Percentiles rank a stretch among this genome's conserved stretches.
phyloP scores from a whole-genome alignment of 495 filamentous ascomycete species.

The Lophiostoma macrostomum region DNA sequence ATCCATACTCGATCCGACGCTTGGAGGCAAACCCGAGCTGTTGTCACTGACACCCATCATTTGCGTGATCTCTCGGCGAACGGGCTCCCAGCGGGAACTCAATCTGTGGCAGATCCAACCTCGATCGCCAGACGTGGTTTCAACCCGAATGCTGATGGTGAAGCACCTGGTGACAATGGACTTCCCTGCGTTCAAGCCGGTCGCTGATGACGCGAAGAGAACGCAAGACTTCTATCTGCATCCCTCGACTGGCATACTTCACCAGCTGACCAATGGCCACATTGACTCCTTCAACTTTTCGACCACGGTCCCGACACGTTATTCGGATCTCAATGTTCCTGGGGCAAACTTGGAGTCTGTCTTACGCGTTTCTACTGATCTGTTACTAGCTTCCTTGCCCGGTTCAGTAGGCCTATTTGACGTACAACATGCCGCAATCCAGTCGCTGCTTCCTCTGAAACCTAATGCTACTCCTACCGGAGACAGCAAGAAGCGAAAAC shows the following conservation, averaged over 20 bases:
- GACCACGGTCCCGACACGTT: constrained; percentile 45
- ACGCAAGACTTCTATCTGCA: constrained; percentile 45
- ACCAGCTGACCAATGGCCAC: constrained; percentile 46
- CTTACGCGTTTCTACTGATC: constrained; percentile 42
- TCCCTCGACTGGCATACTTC: constrained; percentile 53
- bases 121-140: constrained; percentile 18
- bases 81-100: constrained; percentile 9
- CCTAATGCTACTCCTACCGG: background rate
- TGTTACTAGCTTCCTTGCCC: constrained; percentile 30
- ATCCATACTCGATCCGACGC: constrained; percentile 31
- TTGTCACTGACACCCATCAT: constrained; percentile 27
- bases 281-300: constrained; percentile 53
- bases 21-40: constrained; percentile 16
- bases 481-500: constrained; percentile 34
- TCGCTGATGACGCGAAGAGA: background rate
- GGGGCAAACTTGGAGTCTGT: constrained; percentile 37
- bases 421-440: constrained; percentile 39
- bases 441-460: constrained; percentile 22
- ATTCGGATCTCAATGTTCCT: constrained; percentile 18
- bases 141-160: constrained; percentile 17
- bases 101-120: constrained; percentile 24
- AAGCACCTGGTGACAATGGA: constrained; percentile 29
- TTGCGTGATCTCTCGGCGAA: constrained; percentile 9
- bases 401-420: constrained; percentile 38
- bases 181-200: constrained; percentile 21